A percentile compares a stretch with the other conserved stretches of the same genome.
Conservation (phyloP, 164 flowering plant species). For the grape (Vitis vinifera) region ASM3070453v1 NC_081808.1:16775001-16775500, state of each 20-base stretch:
- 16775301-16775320: slow-evolving; percentile 77
- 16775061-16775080: slow-evolving; percentile 53
- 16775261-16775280: no score
- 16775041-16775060: slow-evolving; percentile 82
- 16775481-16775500: no score
- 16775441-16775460: slow-evolving; percentile 88
- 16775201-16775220: no score
- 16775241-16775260: no score
- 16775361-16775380: slow-evolving; percentile 67
- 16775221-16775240: no score
- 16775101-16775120: no score
- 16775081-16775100: not conserved
- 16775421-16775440: slow-evolving; percentile 88
- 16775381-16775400: slow-evolving; percentile 93
- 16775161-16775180: no score
- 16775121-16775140: no score
- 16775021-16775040: slow-evolving; percentile 95
- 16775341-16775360: slow-evolving; percentile 91
- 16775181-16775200: no score
- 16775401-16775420: slow-evolving; percentile 93
- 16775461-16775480: slow-evolving; percentile 12
- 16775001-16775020: slow-evolving; percentile 96
- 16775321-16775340: slow-evolving; percentile 83
- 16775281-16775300: no score
- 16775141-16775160: no score